Evolutionary conservation across 495 filamentous ascomycete species (phyloP).

Genomic region (Talaromyces thailandensis): DNA sequence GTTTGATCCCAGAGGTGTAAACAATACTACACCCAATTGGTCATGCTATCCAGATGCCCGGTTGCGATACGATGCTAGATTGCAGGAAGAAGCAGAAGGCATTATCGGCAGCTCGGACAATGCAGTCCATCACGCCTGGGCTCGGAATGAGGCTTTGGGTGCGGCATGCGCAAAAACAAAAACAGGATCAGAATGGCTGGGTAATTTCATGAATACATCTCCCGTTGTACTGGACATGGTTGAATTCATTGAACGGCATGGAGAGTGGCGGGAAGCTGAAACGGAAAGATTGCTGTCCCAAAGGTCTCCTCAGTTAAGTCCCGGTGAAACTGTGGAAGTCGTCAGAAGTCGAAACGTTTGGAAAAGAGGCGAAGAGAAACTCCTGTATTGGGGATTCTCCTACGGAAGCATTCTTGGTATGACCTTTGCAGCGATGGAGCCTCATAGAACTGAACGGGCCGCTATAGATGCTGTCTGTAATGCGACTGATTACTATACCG

Average conservation of each 20-base stretch:
- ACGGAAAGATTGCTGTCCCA: constrained; percentile 10
- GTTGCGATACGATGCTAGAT: constrained; percentile 16
- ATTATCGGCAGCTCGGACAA: constrained; percentile 23
- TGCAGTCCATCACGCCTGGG: constrained; percentile 23
- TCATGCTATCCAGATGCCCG: constrained; percentile 20
- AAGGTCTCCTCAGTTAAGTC: constrained; percentile 9
- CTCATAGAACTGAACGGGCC: constrained; percentile 37
- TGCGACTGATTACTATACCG: constrained; percentile 18
- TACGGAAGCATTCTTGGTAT: constrained; percentile 60
- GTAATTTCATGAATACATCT: constrained; percentile 21
- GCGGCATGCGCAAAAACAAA: constrained; percentile 15
- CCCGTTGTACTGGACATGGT: constrained; percentile 21
- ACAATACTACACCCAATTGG: constrained; percentile 18
- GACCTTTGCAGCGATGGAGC: constrained; percentile 45
- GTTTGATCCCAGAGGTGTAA: constrained; percentile 32
- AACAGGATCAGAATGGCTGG: constrained; percentile 14
- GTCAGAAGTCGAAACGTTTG: constrained; percentile 29
- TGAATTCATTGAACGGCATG: constrained; percentile 26
- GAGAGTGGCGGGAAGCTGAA: constrained; percentile 25
- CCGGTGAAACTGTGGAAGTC: constrained; percentile 7
- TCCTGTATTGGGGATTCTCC: constrained; percentile 51
- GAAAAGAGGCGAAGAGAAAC: constrained; percentile 25
- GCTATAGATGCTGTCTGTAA: constrained; percentile 50
- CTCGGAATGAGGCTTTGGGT: constrained; percentile 21
- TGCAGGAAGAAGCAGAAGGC: constrained; percentile 21